phyloP scores from a whole-genome alignment of 345 rosid species.

The Lepidium africanum region DNA sequence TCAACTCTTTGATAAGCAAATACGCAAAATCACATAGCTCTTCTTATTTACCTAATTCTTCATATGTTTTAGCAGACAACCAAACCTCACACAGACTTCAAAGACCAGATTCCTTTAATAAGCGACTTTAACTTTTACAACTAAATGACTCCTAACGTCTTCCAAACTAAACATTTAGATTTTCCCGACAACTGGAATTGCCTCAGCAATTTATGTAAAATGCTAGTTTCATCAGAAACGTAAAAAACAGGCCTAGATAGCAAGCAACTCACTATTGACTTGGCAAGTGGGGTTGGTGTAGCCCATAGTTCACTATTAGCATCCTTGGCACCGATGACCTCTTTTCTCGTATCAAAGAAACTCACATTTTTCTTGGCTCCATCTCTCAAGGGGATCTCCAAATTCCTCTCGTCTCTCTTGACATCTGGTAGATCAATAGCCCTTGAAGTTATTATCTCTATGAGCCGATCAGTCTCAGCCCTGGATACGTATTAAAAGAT shows the following conservation, averaged over 20 bases:
- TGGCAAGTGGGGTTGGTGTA: slow-evolving; percentile 36
- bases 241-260: background rate
- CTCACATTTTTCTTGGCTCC: slow-evolving; percentile 26
- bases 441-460: slow-evolving; percentile 58
- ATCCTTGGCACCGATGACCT: slow-evolving; percentile 32
- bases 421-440: slow-evolving; percentile 36
- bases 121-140: background rate
- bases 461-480: slow-evolving; percentile 57
- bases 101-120: background rate
- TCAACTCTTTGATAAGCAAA: background rate
- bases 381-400: slow-evolving; percentile 17
- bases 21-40: background rate
- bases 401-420: slow-evolving; percentile 29
- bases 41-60: background rate
- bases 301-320: slow-evolving; percentile 31
- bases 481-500: slow-evolving; percentile 34
- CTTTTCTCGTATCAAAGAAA: slow-evolving; percentile 31
- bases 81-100: background rate
- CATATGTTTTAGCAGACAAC: background rate
- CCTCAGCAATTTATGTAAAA: background rate
- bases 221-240: slow-evolving; percentile 1
- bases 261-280: slow-evolving; percentile 45
- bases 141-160: background rate
- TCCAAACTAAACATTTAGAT: background rate
- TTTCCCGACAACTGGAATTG: background rate